A percentile compares a stretch with the other conserved stretches of the same genome.
Evolutionary conservation across 2,329 filamentous ascomycete species (phyloP).

Genomic region (Fusarium newnesense): DNA sequence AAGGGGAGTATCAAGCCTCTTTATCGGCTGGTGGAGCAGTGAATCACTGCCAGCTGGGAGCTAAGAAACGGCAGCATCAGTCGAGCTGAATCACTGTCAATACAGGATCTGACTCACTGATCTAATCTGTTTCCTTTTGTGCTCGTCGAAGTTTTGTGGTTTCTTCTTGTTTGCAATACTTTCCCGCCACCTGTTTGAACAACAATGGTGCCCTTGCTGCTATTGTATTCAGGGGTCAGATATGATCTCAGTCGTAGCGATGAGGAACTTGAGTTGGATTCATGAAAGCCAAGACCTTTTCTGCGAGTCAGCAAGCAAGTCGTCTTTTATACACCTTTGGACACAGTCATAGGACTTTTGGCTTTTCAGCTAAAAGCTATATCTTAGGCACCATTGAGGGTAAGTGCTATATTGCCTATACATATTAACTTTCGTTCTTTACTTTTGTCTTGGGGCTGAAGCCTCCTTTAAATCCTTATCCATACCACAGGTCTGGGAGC

Average conservation of each 20-base stretch:
- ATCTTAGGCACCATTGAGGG: too few relatives aligned
- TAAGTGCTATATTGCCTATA: too few relatives aligned
- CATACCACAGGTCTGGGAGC: too few relatives aligned
- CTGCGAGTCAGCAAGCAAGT: too few relatives aligned
- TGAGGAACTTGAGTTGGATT: not conserved
- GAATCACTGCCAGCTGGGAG: not conserved
- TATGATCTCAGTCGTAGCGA: not conserved
- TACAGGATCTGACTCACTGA: accelerated
- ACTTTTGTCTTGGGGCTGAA: too few relatives aligned
- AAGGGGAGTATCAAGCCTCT: too few relatives aligned
- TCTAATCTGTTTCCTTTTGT: accelerated
- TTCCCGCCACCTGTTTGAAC: not conserved
- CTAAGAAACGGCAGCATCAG: too few relatives aligned
- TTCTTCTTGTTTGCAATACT: not conserved
- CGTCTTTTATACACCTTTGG: too few relatives aligned
- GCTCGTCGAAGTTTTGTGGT: accelerated
- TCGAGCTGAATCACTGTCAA: not conserved
- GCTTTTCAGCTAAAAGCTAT: too few relatives aligned
- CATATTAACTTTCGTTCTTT: too few relatives aligned
- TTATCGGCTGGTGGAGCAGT: not conserved
- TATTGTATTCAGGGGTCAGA: not conserved
- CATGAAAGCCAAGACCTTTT: not conserved
- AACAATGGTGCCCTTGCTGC: accelerated
- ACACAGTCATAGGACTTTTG: too few relatives aligned
- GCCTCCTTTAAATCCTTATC: too few relatives aligned